Conservation (phyloP, 192 early-diverging fungal genomes). For the Phycomyces blakesleeanus region DNA sequence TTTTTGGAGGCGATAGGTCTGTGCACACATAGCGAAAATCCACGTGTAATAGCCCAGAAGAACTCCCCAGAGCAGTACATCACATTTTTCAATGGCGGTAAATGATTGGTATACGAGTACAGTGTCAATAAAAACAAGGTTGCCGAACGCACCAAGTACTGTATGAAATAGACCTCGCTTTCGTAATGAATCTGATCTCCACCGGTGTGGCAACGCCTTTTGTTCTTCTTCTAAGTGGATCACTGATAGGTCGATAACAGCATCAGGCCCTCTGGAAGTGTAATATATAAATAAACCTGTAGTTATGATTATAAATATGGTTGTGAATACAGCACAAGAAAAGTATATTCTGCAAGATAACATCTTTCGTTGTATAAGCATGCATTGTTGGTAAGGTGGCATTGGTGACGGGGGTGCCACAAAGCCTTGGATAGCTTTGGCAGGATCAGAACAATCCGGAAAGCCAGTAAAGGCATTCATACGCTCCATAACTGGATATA, state of each 20-base stretch:
- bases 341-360: neutral
- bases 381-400: neutral
- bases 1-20: conserved; percentile 8
- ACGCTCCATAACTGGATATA: too few species aligned
- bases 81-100: conserved; percentile 1
- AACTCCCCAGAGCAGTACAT: conserved; percentile 12
- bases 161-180: conserved; percentile 13
- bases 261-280: neutral
- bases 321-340: neutral
- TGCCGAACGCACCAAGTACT: conserved; percentile 10
- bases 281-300: conserved; percentile 9
- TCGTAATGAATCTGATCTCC: conserved; percentile 4
- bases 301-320: conserved; percentile 8
- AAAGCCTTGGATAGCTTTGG: neutral
- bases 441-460: neutral
- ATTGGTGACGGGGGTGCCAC: neutral
- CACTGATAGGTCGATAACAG: neutral
- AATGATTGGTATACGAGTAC: conserved; percentile 1
- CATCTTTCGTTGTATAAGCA: neutral
- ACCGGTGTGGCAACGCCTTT: conserved; percentile 1
- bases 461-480: too few species aligned
- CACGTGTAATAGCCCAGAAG: conserved; percentile 10
- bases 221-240: neutral
- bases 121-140: conserved; percentile 5
- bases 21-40: conserved; percentile 15